Evolutionary conservation across 176 grass and related monocot species (phyloP), one percentile per base, ranked within the genome.

Genomic region (Puya raimondii): DNA sequence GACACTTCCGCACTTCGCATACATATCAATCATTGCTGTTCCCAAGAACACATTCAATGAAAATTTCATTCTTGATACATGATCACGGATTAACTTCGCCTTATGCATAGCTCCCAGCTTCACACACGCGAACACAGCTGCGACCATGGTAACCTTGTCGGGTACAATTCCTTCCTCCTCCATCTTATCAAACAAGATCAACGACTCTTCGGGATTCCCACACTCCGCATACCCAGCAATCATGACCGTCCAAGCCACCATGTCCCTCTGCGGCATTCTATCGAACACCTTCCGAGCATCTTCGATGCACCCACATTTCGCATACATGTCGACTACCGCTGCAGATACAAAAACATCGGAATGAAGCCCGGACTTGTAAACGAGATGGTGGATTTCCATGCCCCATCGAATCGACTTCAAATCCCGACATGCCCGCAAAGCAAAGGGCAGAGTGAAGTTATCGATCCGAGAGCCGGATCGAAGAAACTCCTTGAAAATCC

Each of bases 141-240:
- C 21, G 2, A 61, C 56, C 56, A 61, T 61, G 2, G 56, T 18
- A 5, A 61, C 56, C 17, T 61, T 61, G 10, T 59, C 54, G 10
- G 54, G 54, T 9, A 18, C 54, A 59, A 59, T 59, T 6, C 54
- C 54, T 59, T 59, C 54, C 54, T 59, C 54, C 15, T 10, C 20
- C 54, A 59, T 59, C 16, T 59, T 59, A 59, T 59, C 54, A 59
- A 59, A 59, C 20, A 59, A 59, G 54, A 59, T 18, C 54, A 59
- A 18, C 0, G 54, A 59, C 20, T 59, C 54, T 20, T 15, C 15
- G 8, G 56, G 56, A 22, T 61, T 61, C 17, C 56, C 56, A 61
- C 15, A 61, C 21, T 61, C 56, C 10, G 56, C 56, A 1, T 18
- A 61, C 56, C 56, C 56, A 10, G 56, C 7, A 10, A 61, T 61